phyloP scores from a whole-genome alignment of 2,329 filamentous ascomycete species.

The Paraphaeosphaeria sporulosa region DNA sequence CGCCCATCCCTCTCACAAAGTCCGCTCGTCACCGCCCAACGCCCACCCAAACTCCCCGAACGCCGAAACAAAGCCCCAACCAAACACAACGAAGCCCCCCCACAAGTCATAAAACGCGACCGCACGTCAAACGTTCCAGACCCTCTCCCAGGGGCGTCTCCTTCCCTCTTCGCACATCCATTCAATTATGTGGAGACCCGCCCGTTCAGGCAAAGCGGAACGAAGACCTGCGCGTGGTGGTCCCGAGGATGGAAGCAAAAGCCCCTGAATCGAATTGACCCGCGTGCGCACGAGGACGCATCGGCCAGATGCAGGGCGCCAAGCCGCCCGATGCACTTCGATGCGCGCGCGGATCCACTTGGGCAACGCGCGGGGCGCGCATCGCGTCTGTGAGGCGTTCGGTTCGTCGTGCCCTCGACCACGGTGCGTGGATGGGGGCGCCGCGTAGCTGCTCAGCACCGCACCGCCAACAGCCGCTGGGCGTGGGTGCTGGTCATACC shows the following conservation, averaged over 20 bases:
- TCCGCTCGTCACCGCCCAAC: neutral
- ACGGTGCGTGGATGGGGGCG: too few relatives aligned
- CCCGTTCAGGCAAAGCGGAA: neutral
- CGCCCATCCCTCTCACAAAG: neutral
- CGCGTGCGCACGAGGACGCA: neutral
- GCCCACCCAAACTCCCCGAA: neutral
- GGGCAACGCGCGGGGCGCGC: neutral
- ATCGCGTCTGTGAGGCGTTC: conserved; percentile 5
- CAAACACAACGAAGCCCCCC: conserved; percentile 1
- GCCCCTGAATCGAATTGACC: too few relatives aligned
- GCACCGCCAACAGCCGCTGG: neutral
- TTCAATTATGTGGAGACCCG: too few relatives aligned
- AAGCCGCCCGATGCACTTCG: neutral
- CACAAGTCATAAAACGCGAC: conserved; percentile 7
- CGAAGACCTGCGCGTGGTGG: neutral
- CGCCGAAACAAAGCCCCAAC: neutral
- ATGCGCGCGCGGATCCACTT: neutral
- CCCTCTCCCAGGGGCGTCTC: neutral
- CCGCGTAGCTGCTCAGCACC: too few relatives aligned
- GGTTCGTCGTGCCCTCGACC: too few relatives aligned
- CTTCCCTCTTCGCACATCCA: too few relatives aligned
- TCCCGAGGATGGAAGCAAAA: too few relatives aligned
- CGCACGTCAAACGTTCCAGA: conserved; percentile 10
- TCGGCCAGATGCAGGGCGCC: conserved; percentile 9
- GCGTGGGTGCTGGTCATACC: neutral